Percentiles rank a stretch among this genome's conserved stretches.
Evolutionary conservation across 192 early-diverging fungal species (phyloP).

Genomic region (Backusella tarrabulga): DNA sequence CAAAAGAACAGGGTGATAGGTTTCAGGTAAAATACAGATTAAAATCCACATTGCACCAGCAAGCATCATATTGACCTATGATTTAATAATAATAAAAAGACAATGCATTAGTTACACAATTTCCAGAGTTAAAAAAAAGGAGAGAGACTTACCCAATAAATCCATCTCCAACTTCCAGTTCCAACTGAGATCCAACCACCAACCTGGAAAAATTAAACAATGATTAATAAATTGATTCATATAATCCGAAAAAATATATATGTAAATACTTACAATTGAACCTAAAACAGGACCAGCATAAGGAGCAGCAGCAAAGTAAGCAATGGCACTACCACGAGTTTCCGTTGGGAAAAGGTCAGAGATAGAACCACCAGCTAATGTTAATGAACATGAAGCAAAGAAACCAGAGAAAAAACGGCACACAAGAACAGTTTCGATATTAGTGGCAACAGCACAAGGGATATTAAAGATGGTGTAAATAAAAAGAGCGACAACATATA

Average conservation of each 20-base stretch:
- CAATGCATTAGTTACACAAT: neutral
- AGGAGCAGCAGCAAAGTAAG: slow-evolving; percentile 31
- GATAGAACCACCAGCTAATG: slow-evolving; percentile 27
- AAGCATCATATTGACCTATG: slow-evolving; percentile 25
- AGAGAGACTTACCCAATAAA: slow-evolving; percentile 23
- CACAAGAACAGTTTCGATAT: slow-evolving; percentile 28
- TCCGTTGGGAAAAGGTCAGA: slow-evolving; percentile 23
- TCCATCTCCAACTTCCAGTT: slow-evolving; percentile 30
- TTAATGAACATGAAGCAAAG: slow-evolving; percentile 25
- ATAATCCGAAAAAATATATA: neutral
- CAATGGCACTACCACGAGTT: slow-evolving; percentile 30
- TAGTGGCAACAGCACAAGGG: slow-evolving; percentile 30
- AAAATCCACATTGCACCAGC: slow-evolving; percentile 27
- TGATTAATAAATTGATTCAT: neutral
- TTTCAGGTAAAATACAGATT: slow-evolving; percentile 23
- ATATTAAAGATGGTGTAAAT: slow-evolving; percentile 32
- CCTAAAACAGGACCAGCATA: slow-evolving; percentile 30
- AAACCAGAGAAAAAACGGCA: slow-evolving; percentile 29
- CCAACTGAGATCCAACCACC: slow-evolving; percentile 32
- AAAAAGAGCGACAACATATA: slow-evolving; percentile 21
- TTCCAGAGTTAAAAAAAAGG: neutral
- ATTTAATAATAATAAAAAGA: neutral
- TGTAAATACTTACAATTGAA: slow-evolving; percentile 10
- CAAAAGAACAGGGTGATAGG: slow-evolving; percentile 26
- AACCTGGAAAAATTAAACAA: neutral